These are phyloP conservation scores for Hypoxylon subgilvum DNA, from an alignment of 495 filamentous ascomycete genomes.

Conservation along the genomic window DNA sequence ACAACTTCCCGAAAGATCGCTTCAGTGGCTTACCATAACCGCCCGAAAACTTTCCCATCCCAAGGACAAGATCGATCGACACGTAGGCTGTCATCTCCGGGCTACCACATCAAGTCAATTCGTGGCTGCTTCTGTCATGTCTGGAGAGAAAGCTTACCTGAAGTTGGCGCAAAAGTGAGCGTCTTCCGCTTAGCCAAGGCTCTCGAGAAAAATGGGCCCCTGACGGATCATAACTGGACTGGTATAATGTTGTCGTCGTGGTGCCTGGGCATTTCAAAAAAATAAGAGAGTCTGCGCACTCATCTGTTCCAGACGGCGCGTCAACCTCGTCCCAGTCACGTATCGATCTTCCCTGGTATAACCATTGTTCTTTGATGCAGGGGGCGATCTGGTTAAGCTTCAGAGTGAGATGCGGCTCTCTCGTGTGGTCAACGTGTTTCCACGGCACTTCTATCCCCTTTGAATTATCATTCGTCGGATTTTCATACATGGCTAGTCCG, in stretches of 20 bases:
- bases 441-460: conserved; percentile 13
- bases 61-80: conserved; percentile 18
- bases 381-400: conserved; percentile 4
- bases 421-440: conserved; percentile 18
- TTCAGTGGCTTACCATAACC: conserved; percentile 8
- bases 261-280: conserved; percentile 15
- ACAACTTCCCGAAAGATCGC: background rate
- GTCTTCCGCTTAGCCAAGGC: conserved; percentile 25
- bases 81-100: conserved; percentile 17
- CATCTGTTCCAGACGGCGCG: conserved; percentile 18
- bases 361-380: conserved; percentile 6
- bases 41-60: conserved; percentile 28
- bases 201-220: conserved; percentile 14
- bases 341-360: conserved; percentile 21
- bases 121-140: background rate
- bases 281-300: conserved; percentile 17
- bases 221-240: conserved; percentile 19
- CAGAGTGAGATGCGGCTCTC: conserved; percentile 8
- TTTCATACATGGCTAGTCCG: background rate
- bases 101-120: conserved; percentile 4
- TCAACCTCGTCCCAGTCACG: conserved; percentile 8
- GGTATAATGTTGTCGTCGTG: conserved; percentile 13
- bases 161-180: conserved; percentile 19
- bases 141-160: conserved; percentile 3
- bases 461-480: background rate